Base-by-base conservation (phyloP, 1,284 basidiomycete genomes). In the Cryptococcus maquisensis region DNA sequence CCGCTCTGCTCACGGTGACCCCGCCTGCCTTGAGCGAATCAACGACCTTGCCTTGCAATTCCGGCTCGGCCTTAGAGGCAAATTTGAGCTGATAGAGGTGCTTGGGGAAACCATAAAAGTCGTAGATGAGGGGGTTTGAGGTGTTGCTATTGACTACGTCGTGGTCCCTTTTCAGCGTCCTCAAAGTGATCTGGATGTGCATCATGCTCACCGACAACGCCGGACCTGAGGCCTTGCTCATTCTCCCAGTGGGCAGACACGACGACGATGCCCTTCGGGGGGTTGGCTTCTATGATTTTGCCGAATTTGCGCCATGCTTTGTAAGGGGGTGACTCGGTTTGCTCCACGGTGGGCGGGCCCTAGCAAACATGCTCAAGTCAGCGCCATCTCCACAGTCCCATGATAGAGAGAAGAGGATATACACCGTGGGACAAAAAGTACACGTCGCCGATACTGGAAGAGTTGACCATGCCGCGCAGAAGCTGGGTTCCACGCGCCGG, bases 171-270 rank as follows among this genome's bases (percentile, higher is more conserved):
- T 39, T 58, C 43, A 57, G 49, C 47, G 9, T 20, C 28, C 6
- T 1, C 10, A 5, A 28, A 2, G 28, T n/a, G 28, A 5, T 28
- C 10, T 5, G 28, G 28, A 20, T 24, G 39, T 3, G 65, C 67
- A 49, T 49, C 10, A 28, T 5, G 28, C 28, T 32, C 28, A 74
- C 71, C 61, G 7, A 65, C 47, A 13, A 75, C 71, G 35, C 55
- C 59, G 0, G 32, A 32, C 13, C 12, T 24, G 47, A 38, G 2
- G 16, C 43, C 32, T 3, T 41, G 28, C 3, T 61, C 56, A 45
- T 73, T 71, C 59, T 80, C 79, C 79, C 79, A 80, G 59, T 80
- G 79, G 1, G 79, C 79, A 5, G 72, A 75, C 41, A 80, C 68
- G 45, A 76, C 69, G 24, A 79, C 67, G 7, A 80, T 63, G 1